phyloP scores from a whole-genome alignment of 768 basidiomycete genomes.

The Auricularia heimuer region DNA sequence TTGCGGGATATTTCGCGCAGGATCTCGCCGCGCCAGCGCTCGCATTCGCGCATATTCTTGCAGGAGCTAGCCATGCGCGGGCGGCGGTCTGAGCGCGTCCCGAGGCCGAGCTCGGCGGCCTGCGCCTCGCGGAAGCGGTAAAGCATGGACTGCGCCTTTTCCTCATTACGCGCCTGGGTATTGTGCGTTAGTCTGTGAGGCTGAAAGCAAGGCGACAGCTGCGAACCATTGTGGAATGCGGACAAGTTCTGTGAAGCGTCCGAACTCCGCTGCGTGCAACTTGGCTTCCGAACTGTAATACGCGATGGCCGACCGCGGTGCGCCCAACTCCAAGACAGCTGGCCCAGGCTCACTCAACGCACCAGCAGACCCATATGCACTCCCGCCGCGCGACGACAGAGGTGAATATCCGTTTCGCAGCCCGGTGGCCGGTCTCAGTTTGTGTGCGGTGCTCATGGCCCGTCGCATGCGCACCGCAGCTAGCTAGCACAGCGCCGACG shows the following conservation, averaged over 20 bases:
- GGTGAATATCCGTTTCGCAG: slow-evolving; percentile 1
- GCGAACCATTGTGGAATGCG: not conserved
- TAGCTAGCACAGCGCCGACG: not conserved
- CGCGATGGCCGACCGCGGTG: not conserved
- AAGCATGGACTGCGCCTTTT: slow-evolving; percentile 93
- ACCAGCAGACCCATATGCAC: not conserved
- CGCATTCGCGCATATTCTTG: slow-evolving; percentile 86
- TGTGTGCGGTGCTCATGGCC: not conserved
- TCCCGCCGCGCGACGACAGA: not conserved
- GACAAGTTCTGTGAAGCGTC: not conserved
- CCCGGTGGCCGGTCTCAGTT: not conserved
- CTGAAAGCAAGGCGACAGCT: not conserved
- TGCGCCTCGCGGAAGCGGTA: slow-evolving; percentile 96
- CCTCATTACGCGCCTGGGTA: slow-evolving; percentile 86
- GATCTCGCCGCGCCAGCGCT: slow-evolving; percentile 94
- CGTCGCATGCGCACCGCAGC: not conserved
- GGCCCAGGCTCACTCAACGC: not conserved
- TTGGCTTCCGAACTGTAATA: not conserved
- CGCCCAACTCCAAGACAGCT: not conserved
- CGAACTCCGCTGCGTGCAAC: not conserved
- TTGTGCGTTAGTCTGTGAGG: not conserved
- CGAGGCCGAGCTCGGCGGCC: slow-evolving; percentile 88
- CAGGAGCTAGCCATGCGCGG: slow-evolving; percentile 89
- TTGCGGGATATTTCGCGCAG: slow-evolving; percentile 90
- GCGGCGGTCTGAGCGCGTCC: slow-evolving; percentile 71